Evolutionary conservation across 2,329 filamentous ascomycete species (phyloP).

Genomic region (Neurospora crassa): DNA sequence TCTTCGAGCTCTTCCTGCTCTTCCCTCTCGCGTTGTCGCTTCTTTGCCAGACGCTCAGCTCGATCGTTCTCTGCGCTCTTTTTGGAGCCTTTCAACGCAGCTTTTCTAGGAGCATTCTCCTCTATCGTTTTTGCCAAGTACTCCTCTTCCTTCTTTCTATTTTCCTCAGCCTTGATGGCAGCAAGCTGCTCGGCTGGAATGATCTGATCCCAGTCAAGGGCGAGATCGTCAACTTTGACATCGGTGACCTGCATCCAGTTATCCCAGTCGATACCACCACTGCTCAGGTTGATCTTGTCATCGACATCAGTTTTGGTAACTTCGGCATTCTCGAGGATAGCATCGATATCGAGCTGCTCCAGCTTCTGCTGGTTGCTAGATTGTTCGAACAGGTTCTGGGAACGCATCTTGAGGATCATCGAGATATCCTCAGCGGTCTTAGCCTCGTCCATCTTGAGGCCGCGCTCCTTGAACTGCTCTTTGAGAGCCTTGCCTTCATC

Average conservation of each 20-base stretch:
- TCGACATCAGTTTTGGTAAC: slow-evolving; percentile 94
- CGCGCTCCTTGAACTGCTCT: slow-evolving; percentile 70
- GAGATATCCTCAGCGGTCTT: slow-evolving; percentile 92
- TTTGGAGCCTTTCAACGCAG: slow-evolving; percentile 47
- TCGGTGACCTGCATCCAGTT: slow-evolving; percentile 98
- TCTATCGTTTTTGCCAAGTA: slow-evolving; percentile 77
- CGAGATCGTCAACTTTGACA: slow-evolving; percentile 77
- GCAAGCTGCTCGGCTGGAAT: slow-evolving; percentile 91
- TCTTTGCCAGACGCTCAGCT: slow-evolving; percentile 55
- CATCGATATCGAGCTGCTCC: slow-evolving; percentile 95
- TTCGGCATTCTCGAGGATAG: slow-evolving; percentile 92
- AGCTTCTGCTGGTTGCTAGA: slow-evolving; percentile 93
- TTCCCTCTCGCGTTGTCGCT: slow-evolving; percentile 53
- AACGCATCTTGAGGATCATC: slow-evolving; percentile 89
- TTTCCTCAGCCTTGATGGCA: slow-evolving; percentile 80
- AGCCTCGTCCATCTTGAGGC: slow-evolving; percentile 65
- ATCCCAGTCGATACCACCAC: slow-evolving; percentile 75
- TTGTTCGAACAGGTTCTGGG: slow-evolving; percentile 99
- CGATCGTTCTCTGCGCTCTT: slow-evolving; percentile 45
- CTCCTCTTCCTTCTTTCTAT: slow-evolving; percentile 70
- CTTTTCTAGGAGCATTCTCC: slow-evolving; percentile 75
- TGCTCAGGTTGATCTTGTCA: slow-evolving; percentile 82
- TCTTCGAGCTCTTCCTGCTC: slow-evolving; percentile 69
- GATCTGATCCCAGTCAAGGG: slow-evolving; percentile 93
- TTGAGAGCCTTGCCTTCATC: slow-evolving; percentile 79